Base-by-base conservation (phyloP, 108 stramenopile species). In the Discostella pseudostelligera region DNA sequence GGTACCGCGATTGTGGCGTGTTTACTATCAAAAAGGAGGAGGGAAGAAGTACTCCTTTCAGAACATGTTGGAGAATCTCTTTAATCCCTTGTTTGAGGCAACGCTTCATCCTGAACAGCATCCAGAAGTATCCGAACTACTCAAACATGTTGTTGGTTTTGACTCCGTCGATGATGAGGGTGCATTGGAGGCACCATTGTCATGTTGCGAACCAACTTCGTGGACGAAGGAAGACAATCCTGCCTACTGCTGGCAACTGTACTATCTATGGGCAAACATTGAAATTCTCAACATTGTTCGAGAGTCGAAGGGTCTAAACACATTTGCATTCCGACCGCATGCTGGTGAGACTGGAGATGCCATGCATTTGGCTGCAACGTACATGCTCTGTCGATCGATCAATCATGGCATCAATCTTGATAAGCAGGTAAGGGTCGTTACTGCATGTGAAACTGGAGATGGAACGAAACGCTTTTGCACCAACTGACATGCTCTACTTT, bases 111-210 rank as follows among this genome's bases (percentile, higher is more conserved):
- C 97, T 8, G 93, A 94, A 17, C 26, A 87, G 49, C 89, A 99
- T 67, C 96, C 96, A 13, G 90, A 97, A 40, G 79, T 99, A 16
- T 88, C 97, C 21, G 90, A 96, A 50, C 90, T 97, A 14, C 78
- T 99, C 39, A 92, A 92, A 11, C 82, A 93, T 58, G 90, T 98
- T 56, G 97, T 98, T 8, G 99, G 96, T 4, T 94, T 99, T 62
- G 99, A 99, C 79, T 95, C 89, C 7, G 99, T 99, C 0, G 99
- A 99, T 72, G 99, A 99, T 72, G 99, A 99, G 83, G 94, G 94
- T 36, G 83, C 68, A 51, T 62, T 75, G n/a, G 91, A 92, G 83
- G 87, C 87, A 29, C 77, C 90, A 2, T 24, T 84, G 74, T 59
- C 59, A 32, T 62, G 62, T 39, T 79, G 78, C 39, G 59, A 69